A percentile compares a stretch with the other conserved stretches of the same genome.
phyloP scores from a whole-genome alignment of 305 asterid genomes.

The Caryopteris hybrid region DNA sequence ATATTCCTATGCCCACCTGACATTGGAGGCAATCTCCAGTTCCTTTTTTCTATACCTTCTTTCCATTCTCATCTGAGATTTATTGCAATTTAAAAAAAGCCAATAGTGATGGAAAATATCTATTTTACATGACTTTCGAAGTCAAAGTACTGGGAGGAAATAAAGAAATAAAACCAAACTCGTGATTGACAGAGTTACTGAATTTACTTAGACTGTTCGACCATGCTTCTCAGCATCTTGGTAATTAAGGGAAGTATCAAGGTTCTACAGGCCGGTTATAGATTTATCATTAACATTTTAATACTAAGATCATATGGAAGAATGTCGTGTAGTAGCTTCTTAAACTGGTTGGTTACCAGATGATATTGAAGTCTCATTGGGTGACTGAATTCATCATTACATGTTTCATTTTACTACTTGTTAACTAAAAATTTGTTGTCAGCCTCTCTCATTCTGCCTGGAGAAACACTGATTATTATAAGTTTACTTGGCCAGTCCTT shows the following conservation, averaged over 20 bases:
- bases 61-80: background rate
- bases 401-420: background rate
- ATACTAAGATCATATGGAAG: background rate
- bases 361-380: background rate
- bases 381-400: background rate
- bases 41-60: background rate
- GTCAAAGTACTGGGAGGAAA: background rate
- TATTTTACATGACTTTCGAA: background rate
- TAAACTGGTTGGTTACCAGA: background rate
- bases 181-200: background rate
- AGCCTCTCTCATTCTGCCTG: background rate
- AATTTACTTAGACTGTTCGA: background rate
- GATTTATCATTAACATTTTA: background rate
- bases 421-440: background rate
- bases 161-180: background rate
- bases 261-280: background rate
- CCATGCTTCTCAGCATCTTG: too few relatives aligned
- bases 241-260: background rate
- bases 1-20: background rate
- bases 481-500: background rate
- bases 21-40: background rate
- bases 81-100: background rate
- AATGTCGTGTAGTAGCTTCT: background rate
- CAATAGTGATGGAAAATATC: background rate
- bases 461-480: slow-evolving; percentile 1